Base-by-base conservation (phyloP, 148 eudicot species). In the Salicornia ramosissima region DNA sequence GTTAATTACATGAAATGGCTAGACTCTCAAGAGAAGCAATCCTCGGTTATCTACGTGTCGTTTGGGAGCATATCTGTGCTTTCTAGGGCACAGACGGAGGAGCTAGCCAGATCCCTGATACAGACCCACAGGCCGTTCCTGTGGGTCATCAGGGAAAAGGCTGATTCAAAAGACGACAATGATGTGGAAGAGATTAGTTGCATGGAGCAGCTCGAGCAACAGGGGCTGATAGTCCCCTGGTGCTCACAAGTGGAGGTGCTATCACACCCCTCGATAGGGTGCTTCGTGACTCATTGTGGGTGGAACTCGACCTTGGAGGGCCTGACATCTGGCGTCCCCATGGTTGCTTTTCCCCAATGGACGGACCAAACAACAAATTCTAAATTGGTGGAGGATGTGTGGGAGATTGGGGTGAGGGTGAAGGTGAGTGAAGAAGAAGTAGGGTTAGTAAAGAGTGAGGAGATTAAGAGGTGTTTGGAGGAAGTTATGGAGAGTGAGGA, bases 261-360 rank as follows among this genome's bases (percentile, higher is more conserved):
- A 53, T 74, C 81, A 0, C 90, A 84, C 67, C 80, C 64, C 0
- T 60, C 87, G 40, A 63, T 40, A 0, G 84, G 78, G 13, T 84
- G 87, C 45, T 86, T 86, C 68, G 72, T 86, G 39, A 86, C 87
- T 0, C 90, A 86, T 25, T 83, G 90, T 71, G 94, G 94, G 0
- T 88, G 94, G 90, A 88, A 86, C 70, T 88, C 88, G 40, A 70
- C 84, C 0, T 22, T 86, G 15, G 93, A 88, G 75, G 78, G 84
- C 67, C 12, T 86, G n/a, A 65, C 71, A 11, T 80, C 74, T 0
- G 88, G 94, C 5, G 83, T 83, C 2, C 87, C 90, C 2, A 67
- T 86, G 76, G 84, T 88, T 50, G 83, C 64, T 13, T 77, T 77
- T 59, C 90, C 94, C 0, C 81, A 79, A 33, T 82, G 82, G 83